Base-by-base conservation (phyloP, 495 filamentous ascomycete species). In the Neurospora sp. region DNA sequence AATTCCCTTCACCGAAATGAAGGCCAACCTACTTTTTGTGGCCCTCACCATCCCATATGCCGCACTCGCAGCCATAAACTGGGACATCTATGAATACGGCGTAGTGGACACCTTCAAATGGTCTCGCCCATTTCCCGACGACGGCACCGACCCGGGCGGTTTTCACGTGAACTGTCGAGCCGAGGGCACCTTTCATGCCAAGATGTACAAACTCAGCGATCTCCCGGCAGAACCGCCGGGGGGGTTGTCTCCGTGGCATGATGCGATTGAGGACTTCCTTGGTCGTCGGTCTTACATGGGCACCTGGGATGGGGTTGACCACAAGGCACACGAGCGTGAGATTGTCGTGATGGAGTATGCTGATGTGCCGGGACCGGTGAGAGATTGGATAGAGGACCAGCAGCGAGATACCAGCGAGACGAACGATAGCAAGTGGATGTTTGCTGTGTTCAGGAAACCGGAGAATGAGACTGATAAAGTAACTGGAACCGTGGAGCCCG, bases 221-320 rank as follows among this genome's bases (percentile, higher is more conserved):
- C 77, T 82, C 8, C 27, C 72, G 0, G 72, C 70, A 5, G 16
- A 46, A 8, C 74, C 75, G 0, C 80, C 79, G 0, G n/a, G 23
- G 5, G 81, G 78, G 2, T 73, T 82, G 1, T 69, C 74, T 0
- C 79, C 79, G 1, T 82, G 78, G 78, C 73, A 72, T 14, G 69
- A 73, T n/a, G 78, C 69, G 4, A 76, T 82, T 20, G 72, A 80
- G 62, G 70, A 73, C 11, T 78, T 80, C 69, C 48, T 82, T 18
- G n/a, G 38, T 5, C 46, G 72, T 2, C 44, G 74, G 14, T 72
- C 77, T 7, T 82, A 77, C 66, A 37, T 70, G 12, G 81, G 81
- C 31, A 78, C 71, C 40, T 82, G 78, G 79, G 79, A 82, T 70
- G 81, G 81, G 35, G 79, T 81, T 35, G 80, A 82, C 66, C 76